Base-by-base conservation (phyloP, 2,329 filamentous ascomycete species). In the Colletotrichum musicola region DNA sequence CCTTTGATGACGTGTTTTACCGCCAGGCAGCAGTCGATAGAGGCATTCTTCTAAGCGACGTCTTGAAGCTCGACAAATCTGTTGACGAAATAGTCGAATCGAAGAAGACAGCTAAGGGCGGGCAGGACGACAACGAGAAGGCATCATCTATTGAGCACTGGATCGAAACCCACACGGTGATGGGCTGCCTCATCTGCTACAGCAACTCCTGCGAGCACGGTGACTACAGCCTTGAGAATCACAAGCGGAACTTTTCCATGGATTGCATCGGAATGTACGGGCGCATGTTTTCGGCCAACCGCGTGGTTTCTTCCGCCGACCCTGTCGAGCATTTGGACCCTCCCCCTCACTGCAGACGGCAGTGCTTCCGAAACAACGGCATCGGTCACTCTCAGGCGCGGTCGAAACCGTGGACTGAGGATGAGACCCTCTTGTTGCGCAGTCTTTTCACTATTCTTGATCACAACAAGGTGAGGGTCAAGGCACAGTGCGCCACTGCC, bases 191-290 rank as follows among this genome's bases (percentile, higher is more conserved):
- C n/a, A 84, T 89, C 59, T 90, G 88, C 76, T 86, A 83, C 73
- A 86, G 86, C 58, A 85, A 89, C 74, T 88, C 87, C 13, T 90
- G 88, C 68, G 88, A 89, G 73, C 88, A 90, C 70, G 88, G 87
- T 53, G 87, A 89, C 62, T 89, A 88, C 59, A 85, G 87, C 62
- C 75, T 78, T 6, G 84, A 85, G 54, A 83, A 83, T 53, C 75
- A 86, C 68, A 86, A 88, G 72, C 82, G 84, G 40, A 85, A 82
- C 3, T 86, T 89, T 72, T 87, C 85, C 3, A 79, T 88, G n/a
- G 83, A 85, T 44, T 66, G 61, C 50, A 72, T 71, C 22, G 70
- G 70, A 22, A 71, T 69, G 67, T 69, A 69, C 14, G 67, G 67
- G 20, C 67, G 64, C 4, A 67, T 69, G 63, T 69, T 69, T 18